A percentile compares a stretch with the other conserved stretches of the same genome.
Conservation (phyloP, 495 filamentous ascomycete genomes). For the Tirmania nivea region DNA sequence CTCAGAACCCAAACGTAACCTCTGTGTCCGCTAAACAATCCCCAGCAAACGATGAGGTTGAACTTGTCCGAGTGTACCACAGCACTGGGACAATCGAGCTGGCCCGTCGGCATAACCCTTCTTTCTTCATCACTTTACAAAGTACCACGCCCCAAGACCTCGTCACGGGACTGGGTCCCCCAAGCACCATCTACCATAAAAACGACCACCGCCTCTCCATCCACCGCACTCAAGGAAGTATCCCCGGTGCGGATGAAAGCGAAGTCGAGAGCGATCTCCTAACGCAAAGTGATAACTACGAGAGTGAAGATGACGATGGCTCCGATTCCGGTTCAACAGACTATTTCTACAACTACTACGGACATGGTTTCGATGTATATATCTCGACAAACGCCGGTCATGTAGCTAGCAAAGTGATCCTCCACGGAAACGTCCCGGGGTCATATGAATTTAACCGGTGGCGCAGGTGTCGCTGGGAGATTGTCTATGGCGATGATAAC, state of each 20-base stretch:
- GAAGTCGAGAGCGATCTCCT: conserved; percentile 31
- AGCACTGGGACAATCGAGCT: conserved; percentile 58
- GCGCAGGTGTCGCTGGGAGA: conserved; percentile 69
- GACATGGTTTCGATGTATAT: conserved; percentile 84
- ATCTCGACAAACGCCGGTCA: conserved; percentile 49
- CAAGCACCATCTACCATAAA: conserved; percentile 88
- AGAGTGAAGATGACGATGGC: conserved; percentile 55
- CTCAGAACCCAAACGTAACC: conserved; percentile 33
- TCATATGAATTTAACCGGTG: conserved; percentile 94
- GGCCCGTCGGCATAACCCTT: conserved; percentile 35
- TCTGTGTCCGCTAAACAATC: conserved; percentile 18
- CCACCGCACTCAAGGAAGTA: conserved; percentile 36
- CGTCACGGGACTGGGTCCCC: conserved; percentile 70
- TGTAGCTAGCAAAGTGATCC: conserved; percentile 69
- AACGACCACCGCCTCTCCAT: conserved; percentile 82
- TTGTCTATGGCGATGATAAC: conserved; percentile 31
- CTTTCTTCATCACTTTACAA: conserved; percentile 48
- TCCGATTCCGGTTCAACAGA: conserved; percentile 40
- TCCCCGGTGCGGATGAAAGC: conserved; percentile 28
- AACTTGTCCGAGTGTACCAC: conserved; percentile 42
- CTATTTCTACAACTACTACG: conserved; percentile 93
- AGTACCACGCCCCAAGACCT: conserved; percentile 79
- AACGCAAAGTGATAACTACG: conserved; percentile 62
- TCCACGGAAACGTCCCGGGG: conserved; percentile 86
- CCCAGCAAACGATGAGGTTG: conserved; percentile 45